Evolutionary conservation across 2,329 filamentous ascomycete genomes (phyloP), one percentile per base, ranked within the genome.

Genomic region (Cladophialophora yegresii): DNA sequence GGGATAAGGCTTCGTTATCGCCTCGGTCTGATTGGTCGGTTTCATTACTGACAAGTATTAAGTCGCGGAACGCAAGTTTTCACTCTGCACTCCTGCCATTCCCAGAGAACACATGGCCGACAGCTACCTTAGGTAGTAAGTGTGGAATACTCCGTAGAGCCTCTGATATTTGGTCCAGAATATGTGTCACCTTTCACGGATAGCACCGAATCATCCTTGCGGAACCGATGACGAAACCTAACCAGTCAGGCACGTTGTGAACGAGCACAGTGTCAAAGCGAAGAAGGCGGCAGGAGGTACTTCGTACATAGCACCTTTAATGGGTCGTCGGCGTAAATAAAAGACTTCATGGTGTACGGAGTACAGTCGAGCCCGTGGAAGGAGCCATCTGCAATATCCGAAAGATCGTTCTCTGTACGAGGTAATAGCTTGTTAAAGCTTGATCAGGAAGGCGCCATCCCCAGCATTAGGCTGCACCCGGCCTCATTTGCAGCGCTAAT

Each of bases 321-420:
- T 0, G 81, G 78, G 45, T 84, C 77, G 0, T 79, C 81, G 0
- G 83, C 81, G 68, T 85, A 83, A 0, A 84, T 82, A 54, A 85
- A 78, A 0, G 82, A 84, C 71, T 85, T 82, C 79, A 85, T 82
- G 0, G 83, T 85, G 71, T 85, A 85, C 26, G 26, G 26, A 28
- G 26, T 28, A 28, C n/a, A n/a, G n/a, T n/a, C n/a, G 30, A 82
- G 73, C 3, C 82, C 83, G 60, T 85, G 82, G 49, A 82, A 78
- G 0, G 75, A 79, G 3, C 68, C 72, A 28, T 74, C 67, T 0
- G 68, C 60, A 23, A 84, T 55, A 10, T 56, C 73, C 1, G 80
- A 77, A 0, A 85, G 75, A n/a, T n/a, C n/a, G n/a, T n/a, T n/a
- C n/a, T n/a, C n/a, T n/a, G n/a, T n/a, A n/a, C n/a, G 65, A 84